Conservation (phyloP, 345 rosid species). For the Eucalyptus regnans region DNA sequence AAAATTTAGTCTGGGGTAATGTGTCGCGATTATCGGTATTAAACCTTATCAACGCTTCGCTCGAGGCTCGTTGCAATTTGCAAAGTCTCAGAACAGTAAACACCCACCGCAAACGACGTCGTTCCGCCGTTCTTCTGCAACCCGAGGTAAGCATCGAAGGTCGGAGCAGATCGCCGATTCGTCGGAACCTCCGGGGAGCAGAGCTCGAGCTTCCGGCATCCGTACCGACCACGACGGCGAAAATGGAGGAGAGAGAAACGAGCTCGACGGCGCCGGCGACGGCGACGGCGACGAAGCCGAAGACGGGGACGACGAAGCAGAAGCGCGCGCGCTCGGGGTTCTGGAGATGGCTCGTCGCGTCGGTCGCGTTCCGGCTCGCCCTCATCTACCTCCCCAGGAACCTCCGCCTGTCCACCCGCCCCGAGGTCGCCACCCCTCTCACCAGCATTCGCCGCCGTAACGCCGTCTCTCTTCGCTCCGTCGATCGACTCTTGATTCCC, state of each 20-base stretch:
- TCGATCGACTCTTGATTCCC: neutral
- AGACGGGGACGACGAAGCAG: neutral
- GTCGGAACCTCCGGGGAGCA: neutral
- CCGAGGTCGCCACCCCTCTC: conserved; percentile 94
- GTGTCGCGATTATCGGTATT: too few species aligned
- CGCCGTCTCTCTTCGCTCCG: neutral
- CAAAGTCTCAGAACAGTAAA: neutral
- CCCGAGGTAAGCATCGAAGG: neutral
- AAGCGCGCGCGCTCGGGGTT: conserved; percentile 9
- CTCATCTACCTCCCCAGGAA: conserved; percentile 44
- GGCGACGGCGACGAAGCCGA: neutral
- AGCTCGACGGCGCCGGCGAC: neutral
- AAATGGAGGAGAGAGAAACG: neutral
- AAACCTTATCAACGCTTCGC: neutral
- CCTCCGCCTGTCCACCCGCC: conserved; percentile 74
- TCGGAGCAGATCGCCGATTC: neutral
- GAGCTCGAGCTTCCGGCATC: neutral
- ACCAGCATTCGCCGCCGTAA: conserved; percentile 94
- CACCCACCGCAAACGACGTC: neutral
- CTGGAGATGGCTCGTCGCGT: conserved; percentile 40
- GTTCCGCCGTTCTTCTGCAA: neutral
- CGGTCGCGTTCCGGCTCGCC: conserved; percentile 33
- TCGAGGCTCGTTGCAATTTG: neutral
- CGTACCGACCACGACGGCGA: neutral
- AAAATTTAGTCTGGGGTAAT: too few species aligned